Percentiles rank a stretch among this genome's conserved stretches.
These are phyloP conservation scores for Endocarpon pusillum DNA, from an alignment of 495 filamentous ascomycete genomes.

Conservation along the genomic window DNA sequence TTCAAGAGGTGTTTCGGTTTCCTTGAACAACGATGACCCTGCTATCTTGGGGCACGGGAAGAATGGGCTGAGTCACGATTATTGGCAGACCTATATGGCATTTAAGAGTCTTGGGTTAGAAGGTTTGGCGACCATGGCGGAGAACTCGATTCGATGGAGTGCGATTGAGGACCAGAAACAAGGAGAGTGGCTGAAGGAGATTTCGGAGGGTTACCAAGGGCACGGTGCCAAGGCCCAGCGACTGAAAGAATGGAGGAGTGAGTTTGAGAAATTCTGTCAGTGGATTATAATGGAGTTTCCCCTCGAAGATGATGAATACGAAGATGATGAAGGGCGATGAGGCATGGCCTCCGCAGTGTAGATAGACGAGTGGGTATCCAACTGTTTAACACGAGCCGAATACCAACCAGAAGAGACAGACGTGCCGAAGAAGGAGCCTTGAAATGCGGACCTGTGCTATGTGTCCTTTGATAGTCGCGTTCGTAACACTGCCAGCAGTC, in stretches of 20 bases:
- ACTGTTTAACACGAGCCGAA: no score
- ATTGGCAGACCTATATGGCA: slow-evolving; percentile 79
- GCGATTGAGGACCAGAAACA: slow-evolving; percentile 61
- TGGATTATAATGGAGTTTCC: slow-evolving; percentile 79
- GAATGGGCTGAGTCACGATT: slow-evolving; percentile 70
- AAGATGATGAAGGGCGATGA: not conserved
- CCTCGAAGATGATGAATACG: slow-evolving; percentile 32
- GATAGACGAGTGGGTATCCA: no score
- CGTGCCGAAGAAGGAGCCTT: no score
- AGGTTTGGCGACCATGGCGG: slow-evolving; percentile 66
- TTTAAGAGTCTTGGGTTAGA: slow-evolving; percentile 73
- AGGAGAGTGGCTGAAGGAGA: slow-evolving; percentile 50
- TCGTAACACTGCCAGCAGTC: no score
- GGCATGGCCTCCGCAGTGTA: no score
- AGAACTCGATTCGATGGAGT: slow-evolving; percentile 85
- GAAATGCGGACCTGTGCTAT: no score
- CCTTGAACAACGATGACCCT: slow-evolving; percentile 75
- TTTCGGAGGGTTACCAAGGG: slow-evolving; percentile 60
- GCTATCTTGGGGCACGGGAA: slow-evolving; percentile 61
- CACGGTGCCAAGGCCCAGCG: slow-evolving; percentile 50
- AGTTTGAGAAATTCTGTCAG: slow-evolving; percentile 82
- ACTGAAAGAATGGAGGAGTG: slow-evolving; percentile 56
- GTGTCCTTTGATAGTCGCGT: no score
- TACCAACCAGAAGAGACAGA: no score
- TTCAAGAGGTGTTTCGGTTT: slow-evolving; percentile 55